Percentiles rank a stretch among this genome's conserved stretches.
Conservation (phyloP, 2,329 filamentous ascomycete genomes). For the Knoxdaviesia capensis region DNA sequence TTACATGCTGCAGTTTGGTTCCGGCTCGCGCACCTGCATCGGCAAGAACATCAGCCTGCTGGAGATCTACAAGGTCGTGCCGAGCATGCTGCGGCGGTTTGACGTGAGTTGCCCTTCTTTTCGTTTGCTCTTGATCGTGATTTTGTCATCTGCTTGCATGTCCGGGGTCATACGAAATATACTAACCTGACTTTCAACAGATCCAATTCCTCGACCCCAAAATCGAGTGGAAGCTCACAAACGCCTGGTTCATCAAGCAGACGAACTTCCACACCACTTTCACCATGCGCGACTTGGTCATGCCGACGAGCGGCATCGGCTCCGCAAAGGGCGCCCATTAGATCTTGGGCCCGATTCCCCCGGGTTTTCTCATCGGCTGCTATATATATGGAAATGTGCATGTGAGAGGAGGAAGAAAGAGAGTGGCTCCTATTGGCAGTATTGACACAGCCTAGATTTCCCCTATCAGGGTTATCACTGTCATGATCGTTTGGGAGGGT, state of each 20-base stretch:
- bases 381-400: too few relatives aligned
- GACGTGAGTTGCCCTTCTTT: conserved; percentile 21
- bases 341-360: too few relatives aligned
- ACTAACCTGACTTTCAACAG: neutral
- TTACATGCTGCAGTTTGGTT: conserved; percentile 55
- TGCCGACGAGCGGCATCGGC: conserved; percentile 8
- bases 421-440: too few relatives aligned
- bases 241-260: conserved; percentile 45
- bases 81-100: conserved; percentile 41
- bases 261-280: conserved; percentile 30
- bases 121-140: neutral
- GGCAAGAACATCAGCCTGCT: conserved; percentile 45
- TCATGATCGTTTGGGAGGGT: too few relatives aligned
- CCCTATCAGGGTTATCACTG: too few relatives aligned
- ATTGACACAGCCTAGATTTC: too few relatives aligned
- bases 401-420: too few relatives aligned
- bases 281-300: conserved; percentile 20
- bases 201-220: conserved; percentile 16
- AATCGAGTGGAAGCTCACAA: conserved; percentile 36
- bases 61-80: conserved; percentile 44
- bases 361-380: too few relatives aligned
- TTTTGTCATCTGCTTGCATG: neutral
- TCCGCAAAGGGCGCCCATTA: too few relatives aligned
- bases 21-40: conserved; percentile 49
- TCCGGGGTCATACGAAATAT: too few relatives aligned